Conservation (phyloP, 2,329 filamentous ascomycete species). For the Penicillium brevicompactum region DNA sequence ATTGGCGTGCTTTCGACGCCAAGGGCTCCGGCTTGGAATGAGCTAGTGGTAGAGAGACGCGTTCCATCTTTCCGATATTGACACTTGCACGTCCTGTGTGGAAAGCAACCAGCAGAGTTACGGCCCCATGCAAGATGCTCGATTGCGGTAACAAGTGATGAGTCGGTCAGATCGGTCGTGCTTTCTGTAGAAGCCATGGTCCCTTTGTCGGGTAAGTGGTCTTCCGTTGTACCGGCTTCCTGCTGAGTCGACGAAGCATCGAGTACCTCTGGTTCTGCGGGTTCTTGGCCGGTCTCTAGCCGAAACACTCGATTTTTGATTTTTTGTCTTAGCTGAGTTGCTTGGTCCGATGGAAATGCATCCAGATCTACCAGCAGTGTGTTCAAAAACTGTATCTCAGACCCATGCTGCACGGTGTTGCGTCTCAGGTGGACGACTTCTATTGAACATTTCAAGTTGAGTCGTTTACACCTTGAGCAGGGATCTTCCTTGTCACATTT, state of each 20-base stretch:
- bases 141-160: slow-evolving; percentile 35
- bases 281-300: slow-evolving; percentile 22
- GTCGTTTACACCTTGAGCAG: slow-evolving; percentile 25
- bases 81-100: slow-evolving; percentile 35
- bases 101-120: slow-evolving; percentile 37
- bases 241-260: slow-evolving; percentile 1
- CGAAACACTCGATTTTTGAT: slow-evolving; percentile 24
- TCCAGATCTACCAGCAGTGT: slow-evolving; percentile 26
- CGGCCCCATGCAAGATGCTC: slow-evolving; percentile 45
- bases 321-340: slow-evolving; percentile 9
- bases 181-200: slow-evolving; percentile 6
- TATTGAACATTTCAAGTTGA: slow-evolving; percentile 28
- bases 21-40: slow-evolving; percentile 13
- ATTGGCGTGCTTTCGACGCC: slow-evolving; percentile 7
- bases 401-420: slow-evolving; percentile 27
- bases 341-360: slow-evolving; percentile 6
- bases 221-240: slow-evolving; percentile 5
- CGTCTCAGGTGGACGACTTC: slow-evolving; percentile 27
- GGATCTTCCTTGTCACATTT: slow-evolving; percentile 30
- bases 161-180: slow-evolving; percentile 19
- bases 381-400: slow-evolving; percentile 29
- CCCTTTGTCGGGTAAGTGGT: slow-evolving; percentile 3
- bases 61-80: slow-evolving; percentile 24
- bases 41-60: slow-evolving; percentile 14
- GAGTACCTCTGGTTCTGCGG: background rate